A percentile compares a stretch with the other conserved stretches of the same genome.
Evolutionary conservation across 2,329 filamentous ascomycete species (phyloP).

Genomic region (Epichloe aotearoae): DNA sequence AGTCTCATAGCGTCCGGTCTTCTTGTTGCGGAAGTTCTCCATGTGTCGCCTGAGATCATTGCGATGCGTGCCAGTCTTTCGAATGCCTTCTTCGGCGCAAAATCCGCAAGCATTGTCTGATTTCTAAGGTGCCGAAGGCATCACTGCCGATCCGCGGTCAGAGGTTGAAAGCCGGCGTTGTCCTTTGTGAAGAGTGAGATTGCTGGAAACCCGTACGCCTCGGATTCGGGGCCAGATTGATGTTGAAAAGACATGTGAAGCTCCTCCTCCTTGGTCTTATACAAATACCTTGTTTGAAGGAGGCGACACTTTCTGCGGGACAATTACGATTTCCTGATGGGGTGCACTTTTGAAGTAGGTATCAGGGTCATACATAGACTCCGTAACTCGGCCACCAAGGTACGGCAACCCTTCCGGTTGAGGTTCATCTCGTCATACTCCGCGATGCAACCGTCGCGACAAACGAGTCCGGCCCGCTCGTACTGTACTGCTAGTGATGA

Average conservation of each 20-base stretch:
- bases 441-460: no score
- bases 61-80: constrained; percentile 6
- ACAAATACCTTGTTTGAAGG: no score
- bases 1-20: no score
- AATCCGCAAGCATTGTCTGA: constrained; percentile 13
- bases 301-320: neutral
- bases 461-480: no score
- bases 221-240: neutral
- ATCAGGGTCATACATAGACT: neutral
- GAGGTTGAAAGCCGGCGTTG: neutral
- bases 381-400: no score
- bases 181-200: neutral
- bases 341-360: neutral
- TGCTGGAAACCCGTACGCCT: neutral
- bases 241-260: neutral
- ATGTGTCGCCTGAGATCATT: constrained; percentile 37
- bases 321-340: neutral
- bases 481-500: no score
- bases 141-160: neutral
- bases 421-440: no score
- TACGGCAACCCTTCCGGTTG: no score
- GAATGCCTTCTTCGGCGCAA: constrained; percentile 21
- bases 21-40: constrained; percentile 32
- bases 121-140: constrained; percentile 11
- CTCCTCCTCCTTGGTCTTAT: no score